phyloP scores from a whole-genome alignment of 495 filamentous ascomycete species.

The Penicillium argentinense region DNA sequence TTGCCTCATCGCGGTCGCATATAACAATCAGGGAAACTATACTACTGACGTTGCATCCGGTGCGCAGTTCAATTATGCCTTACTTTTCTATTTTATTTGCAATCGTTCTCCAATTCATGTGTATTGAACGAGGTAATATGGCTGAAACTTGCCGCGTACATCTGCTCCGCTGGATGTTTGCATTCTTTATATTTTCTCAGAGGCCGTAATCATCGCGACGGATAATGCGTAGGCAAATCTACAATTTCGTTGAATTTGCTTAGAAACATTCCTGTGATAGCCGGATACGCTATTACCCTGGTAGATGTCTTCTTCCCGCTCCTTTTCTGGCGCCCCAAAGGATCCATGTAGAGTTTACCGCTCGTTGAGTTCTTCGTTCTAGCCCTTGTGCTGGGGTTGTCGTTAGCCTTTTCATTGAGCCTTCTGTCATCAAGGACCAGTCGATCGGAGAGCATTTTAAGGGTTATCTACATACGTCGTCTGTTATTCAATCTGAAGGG shows the following conservation, averaged over 20 bases:
- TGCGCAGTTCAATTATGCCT: conserved; percentile 59
- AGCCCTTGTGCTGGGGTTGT: conserved; percentile 80
- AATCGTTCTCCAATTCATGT: conserved; percentile 77
- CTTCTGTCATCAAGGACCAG: conserved; percentile 70
- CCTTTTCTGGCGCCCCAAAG: conserved; percentile 76
- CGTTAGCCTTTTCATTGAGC: conserved; percentile 83
- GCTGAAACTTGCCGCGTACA: conserved; percentile 75
- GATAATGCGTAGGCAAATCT: conserved; percentile 87
- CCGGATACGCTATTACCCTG: conserved; percentile 83
- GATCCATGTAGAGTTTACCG: conserved; percentile 70
- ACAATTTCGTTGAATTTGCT: conserved; percentile 86
- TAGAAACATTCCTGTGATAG: conserved; percentile 75
- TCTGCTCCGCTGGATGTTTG: conserved; percentile 76
- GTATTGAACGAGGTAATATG: conserved; percentile 82
- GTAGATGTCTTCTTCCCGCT: conserved; percentile 82
- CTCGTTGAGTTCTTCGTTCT: conserved; percentile 81
- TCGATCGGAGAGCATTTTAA: conserved; percentile 72
- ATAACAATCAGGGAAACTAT: conserved; percentile 85
- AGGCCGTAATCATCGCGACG: conserved; percentile 81
- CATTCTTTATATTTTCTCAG: conserved; percentile 70
- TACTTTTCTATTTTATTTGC: conserved; percentile 88
- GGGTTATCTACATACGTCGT: conserved; percentile 78
- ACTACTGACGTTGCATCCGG: conserved; percentile 79
- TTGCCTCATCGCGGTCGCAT: conserved; percentile 79
- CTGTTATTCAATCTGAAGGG: conserved; percentile 66